phyloP scores from a whole-genome alignment of 2,329 filamentous ascomycete genomes.

The Talaromyces rugulosus region DNA sequence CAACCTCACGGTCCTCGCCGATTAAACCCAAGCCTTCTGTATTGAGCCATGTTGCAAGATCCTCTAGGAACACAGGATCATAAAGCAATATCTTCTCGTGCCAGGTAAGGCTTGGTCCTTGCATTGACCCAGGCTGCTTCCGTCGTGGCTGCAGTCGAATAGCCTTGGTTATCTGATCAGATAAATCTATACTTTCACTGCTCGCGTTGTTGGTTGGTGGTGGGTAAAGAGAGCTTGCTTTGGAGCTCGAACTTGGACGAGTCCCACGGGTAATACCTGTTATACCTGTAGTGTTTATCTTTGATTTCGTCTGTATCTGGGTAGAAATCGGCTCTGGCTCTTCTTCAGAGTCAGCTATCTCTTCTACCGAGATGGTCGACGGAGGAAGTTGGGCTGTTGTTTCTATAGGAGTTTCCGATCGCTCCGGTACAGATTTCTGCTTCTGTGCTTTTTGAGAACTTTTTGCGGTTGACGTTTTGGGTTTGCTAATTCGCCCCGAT shows the following conservation, averaged over 20 bases:
- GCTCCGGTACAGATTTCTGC: neutral
- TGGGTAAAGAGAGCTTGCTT: neutral
- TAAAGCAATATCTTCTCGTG: conserved; percentile 92
- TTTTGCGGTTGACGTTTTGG: conserved; percentile 15
- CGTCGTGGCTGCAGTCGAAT: conserved; percentile 41
- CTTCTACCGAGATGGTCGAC: conserved; percentile 24
- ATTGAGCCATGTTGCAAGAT: conserved; percentile 80
- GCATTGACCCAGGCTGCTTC: conserved; percentile 24
- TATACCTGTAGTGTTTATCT: neutral
- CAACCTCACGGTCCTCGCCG: conserved; percentile 63
- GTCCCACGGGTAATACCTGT: neutral
- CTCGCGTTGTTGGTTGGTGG: neutral
- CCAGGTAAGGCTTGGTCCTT: conserved; percentile 57
- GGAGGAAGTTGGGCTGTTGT: conserved; percentile 5
- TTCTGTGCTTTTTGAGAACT: neutral
- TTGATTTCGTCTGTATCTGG: conserved; percentile 17
- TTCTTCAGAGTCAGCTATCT: conserved; percentile 36
- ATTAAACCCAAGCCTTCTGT: conserved; percentile 59
- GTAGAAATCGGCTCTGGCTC: conserved; percentile 28
- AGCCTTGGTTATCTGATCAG: conserved; percentile 44
- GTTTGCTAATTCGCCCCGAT: conserved; percentile 18
- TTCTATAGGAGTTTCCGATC: neutral
- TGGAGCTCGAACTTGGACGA: conserved; percentile 9
- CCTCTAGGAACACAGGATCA: conserved; percentile 84
- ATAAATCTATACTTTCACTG: conserved; percentile 35